Base-by-base conservation (phyloP, 1,284 basidiomycete species). In the Cryptococcus sp. region DNA sequence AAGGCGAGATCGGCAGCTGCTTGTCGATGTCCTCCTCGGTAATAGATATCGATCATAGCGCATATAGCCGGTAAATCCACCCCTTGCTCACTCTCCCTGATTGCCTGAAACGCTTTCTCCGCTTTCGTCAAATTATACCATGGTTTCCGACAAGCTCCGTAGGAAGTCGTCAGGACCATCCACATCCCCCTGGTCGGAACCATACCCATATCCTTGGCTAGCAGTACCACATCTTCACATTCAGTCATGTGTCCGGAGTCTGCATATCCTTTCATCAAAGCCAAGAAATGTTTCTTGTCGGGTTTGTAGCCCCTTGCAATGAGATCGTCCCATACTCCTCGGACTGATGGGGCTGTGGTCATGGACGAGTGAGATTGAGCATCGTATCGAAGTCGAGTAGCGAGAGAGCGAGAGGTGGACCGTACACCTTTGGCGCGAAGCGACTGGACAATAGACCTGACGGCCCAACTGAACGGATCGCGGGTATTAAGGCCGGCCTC, bases 231-330 rank as follows among this genome's bases (percentile, higher is more conserved):
- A 22, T 63, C 58, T 42, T 63, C 60, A 7, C 69, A 70, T 41
- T 68, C 55, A 16, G 45, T 22, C 56, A 72, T 58, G 19, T 64
- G 59, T 1, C 70, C 70, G 4, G 61, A 55, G 10, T 60, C 51
- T 11, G 61, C 59, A 45, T 72, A 73, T 11, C 66, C 70, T 19
- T 57, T 46, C 49, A 74, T 59, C 3, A 74, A 55, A 4, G 66
- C 60, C 7, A 62, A 45, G 44, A 70, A 56, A 53, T 74, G 68
- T 9, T 46, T 41, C 13, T 57, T 44, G 16, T 56, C 52, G 4
- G 69, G 69, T 22, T 59, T 56, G 50, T 56, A 73, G 9, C 72
- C 72, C 37, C 64, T 52, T 14, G 58, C 55, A 25, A 70, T 50
- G 24, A 70, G 53, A 7, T 61, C 43, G 42, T 62, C 57, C 69